These are phyloP conservation scores for Vaccinium vitisidaea DNA, from an alignment of 148 eudicot species.

Conservation along the genomic window DNA sequence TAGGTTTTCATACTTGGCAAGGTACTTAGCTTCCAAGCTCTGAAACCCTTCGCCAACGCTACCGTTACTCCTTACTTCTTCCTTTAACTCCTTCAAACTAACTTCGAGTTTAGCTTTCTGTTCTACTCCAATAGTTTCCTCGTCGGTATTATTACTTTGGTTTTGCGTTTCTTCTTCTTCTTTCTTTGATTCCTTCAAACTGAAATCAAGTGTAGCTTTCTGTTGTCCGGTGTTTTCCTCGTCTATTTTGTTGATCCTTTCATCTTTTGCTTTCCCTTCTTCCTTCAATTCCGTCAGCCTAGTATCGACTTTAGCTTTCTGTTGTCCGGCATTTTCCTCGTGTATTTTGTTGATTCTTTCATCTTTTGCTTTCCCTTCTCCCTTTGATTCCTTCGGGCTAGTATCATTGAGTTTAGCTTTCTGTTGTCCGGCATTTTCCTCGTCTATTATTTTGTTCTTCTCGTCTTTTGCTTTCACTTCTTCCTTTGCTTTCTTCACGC, in stretches of 20 bases:
- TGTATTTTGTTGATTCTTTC: not conserved
- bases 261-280: not conserved
- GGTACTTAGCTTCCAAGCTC: not conserved
- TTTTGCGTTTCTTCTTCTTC: not conserved
- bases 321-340: not conserved
- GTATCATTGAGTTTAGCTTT: not conserved
- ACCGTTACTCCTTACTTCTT: not conserved
- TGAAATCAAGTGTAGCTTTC: not conserved
- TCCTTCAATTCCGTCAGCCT: not conserved
- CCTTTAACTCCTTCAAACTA: not conserved
- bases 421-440: not conserved
- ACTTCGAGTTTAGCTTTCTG: no score
- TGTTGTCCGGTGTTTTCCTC: not conserved
- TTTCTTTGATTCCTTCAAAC: rapidly evolving
- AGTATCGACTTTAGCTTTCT: not conserved
- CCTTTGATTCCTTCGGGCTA: not conserved
- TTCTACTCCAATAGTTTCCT: no score
- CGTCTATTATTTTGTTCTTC: not conserved
- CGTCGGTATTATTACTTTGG: not conserved
- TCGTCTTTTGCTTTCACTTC: not conserved
- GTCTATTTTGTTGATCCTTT: no score
- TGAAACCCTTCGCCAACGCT: not conserved
- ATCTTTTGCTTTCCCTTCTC: not conserved
- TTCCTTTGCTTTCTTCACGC: not conserved
- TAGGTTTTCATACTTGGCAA: not conserved